These are phyloP conservation scores for Diaporthe eres DNA, from an alignment of 2,329 filamentous ascomycete genomes.

Conservation along the genomic window DNA sequence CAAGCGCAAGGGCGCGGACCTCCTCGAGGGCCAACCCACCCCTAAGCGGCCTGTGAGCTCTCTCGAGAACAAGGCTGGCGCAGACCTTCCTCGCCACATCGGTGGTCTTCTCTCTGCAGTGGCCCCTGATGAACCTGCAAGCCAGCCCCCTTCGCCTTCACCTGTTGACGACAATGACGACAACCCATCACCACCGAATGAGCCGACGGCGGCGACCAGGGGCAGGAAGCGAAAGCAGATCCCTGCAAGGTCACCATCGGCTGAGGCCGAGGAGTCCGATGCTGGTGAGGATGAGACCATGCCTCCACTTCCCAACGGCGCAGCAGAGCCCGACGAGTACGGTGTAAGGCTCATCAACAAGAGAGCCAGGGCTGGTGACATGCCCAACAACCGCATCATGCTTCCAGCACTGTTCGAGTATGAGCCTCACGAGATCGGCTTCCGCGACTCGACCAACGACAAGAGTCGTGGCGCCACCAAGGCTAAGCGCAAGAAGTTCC, in stretches of 20 bases:
- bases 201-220: conserved; percentile 35
- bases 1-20: conserved; percentile 67
- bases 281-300: conserved; percentile 39
- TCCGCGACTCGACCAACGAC: conserved; percentile 71
- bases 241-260: conserved; percentile 22
- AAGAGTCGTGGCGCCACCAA: conserved; percentile 66
- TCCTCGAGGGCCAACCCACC: conserved; percentile 63
- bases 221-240: conserved; percentile 39
- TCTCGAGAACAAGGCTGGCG: conserved; percentile 50
- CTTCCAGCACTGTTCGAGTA: conserved; percentile 64
- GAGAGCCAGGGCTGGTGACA: conserved; percentile 54
- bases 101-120: conserved; percentile 55
- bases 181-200: conserved; percentile 39
- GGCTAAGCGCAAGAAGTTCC: conserved; percentile 66
- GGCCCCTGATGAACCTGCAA: conserved; percentile 48
- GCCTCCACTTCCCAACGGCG: conserved; percentile 54
- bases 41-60: conserved; percentile 59
- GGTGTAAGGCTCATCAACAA: conserved; percentile 64
- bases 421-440: conserved; percentile 70
- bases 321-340: conserved; percentile 64
- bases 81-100: conserved; percentile 56
- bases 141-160: conserved; percentile 46
- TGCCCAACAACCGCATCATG: conserved; percentile 67
- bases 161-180: conserved; percentile 44
- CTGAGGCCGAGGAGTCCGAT: conserved; percentile 37